A percentile compares a stretch with the other conserved stretches of the same genome.
These are phyloP conservation scores for Amylostereum areolatum DNA, from an alignment of 1,284 basidiomycete genomes.

Conservation along the genomic window DNA sequence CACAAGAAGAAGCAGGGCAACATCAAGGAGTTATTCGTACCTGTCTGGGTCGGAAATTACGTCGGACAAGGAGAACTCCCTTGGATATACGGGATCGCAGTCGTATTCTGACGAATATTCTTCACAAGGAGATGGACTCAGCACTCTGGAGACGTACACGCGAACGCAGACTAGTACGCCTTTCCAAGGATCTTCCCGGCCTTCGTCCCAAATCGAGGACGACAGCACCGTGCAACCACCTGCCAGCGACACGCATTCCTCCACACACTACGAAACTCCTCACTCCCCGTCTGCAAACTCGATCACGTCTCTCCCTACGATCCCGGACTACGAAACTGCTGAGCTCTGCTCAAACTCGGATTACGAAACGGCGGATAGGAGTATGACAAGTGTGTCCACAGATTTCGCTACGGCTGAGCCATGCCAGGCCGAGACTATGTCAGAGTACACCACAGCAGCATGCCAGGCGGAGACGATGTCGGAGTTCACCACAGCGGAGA, in stretches of 20 bases:
- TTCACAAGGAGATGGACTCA: slow-evolving; percentile 17
- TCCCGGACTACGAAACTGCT: slow-evolving; percentile 52
- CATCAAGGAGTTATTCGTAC: slow-evolving; percentile 27
- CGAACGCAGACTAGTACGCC: slow-evolving; percentile 21
- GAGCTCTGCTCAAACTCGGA: slow-evolving; percentile 36
- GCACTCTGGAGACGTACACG: slow-evolving; percentile 26
- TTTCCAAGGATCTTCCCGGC: slow-evolving; percentile 28
- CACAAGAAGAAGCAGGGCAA: slow-evolving; percentile 45
- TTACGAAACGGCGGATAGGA: slow-evolving; percentile 40
- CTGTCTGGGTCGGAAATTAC: slow-evolving; percentile 28
- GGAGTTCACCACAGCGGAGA: slow-evolving; percentile 32
- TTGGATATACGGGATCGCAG: slow-evolving; percentile 17
- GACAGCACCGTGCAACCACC: background rate
- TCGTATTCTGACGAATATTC: slow-evolving; percentile 16
- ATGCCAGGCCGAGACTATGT: slow-evolving; percentile 18
- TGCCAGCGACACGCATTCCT: slow-evolving; percentile 13
- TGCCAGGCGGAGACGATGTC: background rate
- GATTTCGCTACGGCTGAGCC: slow-evolving; percentile 16
- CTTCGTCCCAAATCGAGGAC: slow-evolving; percentile 20
- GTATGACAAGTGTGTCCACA: slow-evolving; percentile 17
- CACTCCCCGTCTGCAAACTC: slow-evolving; percentile 37
- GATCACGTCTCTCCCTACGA: slow-evolving; percentile 37
- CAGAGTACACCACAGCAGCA: slow-evolving; percentile 41
- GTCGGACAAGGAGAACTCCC: slow-evolving; percentile 55
- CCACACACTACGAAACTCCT: slow-evolving; percentile 24